Evolutionary conservation across 371 early-diverging fungal genomes (phyloP).

Genomic region (Mucor irregularis): DNA sequence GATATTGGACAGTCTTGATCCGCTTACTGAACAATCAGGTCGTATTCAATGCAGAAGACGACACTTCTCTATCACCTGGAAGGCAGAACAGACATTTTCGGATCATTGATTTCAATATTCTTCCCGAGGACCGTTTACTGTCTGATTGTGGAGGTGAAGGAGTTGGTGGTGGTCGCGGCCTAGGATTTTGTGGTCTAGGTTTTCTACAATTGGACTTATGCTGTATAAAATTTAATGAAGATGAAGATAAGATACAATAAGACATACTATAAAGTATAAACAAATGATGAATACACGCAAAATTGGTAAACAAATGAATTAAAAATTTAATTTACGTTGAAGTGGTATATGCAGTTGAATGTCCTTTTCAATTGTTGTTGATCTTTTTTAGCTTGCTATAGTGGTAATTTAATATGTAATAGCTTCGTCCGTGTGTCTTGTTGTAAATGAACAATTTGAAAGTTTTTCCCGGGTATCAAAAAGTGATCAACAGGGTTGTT

Average conservation of each 20-base stretch:
- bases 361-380: too few relatives aligned
- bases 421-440: neutral
- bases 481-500: conserved; percentile 1
- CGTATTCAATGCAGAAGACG: too few relatives aligned
- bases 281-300: too few relatives aligned
- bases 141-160: neutral
- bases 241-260: neutral
- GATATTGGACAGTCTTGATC: too few relatives aligned
- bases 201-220: neutral
- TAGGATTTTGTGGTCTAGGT: conserved; percentile 1
- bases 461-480: neutral
- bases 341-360: too few relatives aligned
- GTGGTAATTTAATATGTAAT: neutral
- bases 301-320: too few relatives aligned
- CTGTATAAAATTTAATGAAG: neutral
- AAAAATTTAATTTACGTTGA: too few relatives aligned
- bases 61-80: too few relatives aligned
- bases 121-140: too few relatives aligned
- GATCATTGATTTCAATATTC: neutral
- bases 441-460: neutral
- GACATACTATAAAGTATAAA: too few relatives aligned
- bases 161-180: neutral
- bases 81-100: neutral
- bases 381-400: too few relatives aligned
- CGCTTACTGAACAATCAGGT: too few relatives aligned